Base-by-base conservation (phyloP, 2,329 filamentous ascomycete species). In the Tolypocladium paradoxum region DNA sequence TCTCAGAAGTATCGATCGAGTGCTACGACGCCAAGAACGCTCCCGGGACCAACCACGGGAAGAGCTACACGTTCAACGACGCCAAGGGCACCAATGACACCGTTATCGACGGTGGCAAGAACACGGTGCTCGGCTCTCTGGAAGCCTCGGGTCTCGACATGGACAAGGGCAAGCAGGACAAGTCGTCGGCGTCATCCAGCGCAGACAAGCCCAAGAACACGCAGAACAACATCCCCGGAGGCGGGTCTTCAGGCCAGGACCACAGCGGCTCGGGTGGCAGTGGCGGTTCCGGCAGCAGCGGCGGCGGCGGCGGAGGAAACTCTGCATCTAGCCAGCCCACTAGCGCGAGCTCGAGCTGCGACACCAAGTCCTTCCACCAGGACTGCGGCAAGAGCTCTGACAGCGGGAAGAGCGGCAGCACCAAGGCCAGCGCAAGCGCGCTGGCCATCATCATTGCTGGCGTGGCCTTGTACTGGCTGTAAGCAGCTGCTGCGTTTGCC, bases 91-190 rank as follows among this genome's bases (percentile, higher is more conserved):
- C 87, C 54, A 92, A 96, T 73, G 74, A 86, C 69, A 88, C 89
- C 1, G 79, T 97, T 54, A 72, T 83, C 51, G 84, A 95, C 64
- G 84, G 85, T 59, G 73, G 91, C 69, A 84, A 90, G 66, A 67
- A 76, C 50, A 93, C 90, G 49, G 73, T 90, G 14, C 78, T 99
- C 33, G 85, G 83, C 58, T 93, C 88, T 27, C 81, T 97, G 57
- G 73, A 84, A 51, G 91, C 83, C n/a, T 89, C 87, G 2, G 93
- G 93, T 51, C 77, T 85, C 43, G 78, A 97, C 65, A 88, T 85
- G 79, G 68, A 78, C 53, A 68, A 70, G 24, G 74, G 72, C 55
- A 68, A 68, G 61, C 45, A 58, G 50, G 34, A 51, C n/a, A 36
- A 34, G 36, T 16, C 35, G 24, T 49, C 58, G 18, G 46, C 54